Base-by-base conservation (phyloP, 129 eudicot species). In the Arctium lappa region DNA sequence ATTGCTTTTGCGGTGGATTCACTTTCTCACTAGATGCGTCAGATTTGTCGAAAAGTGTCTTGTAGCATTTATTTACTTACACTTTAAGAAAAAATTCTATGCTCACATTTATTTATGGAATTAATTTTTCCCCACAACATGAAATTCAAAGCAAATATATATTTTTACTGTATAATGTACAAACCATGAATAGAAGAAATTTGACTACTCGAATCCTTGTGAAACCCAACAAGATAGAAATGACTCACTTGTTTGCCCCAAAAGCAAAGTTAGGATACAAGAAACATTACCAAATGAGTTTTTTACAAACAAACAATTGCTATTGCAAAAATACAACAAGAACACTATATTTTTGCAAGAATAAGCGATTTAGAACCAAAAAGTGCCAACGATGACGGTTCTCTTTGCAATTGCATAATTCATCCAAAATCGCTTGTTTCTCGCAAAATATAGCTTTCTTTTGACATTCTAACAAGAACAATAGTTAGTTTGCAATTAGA, bases 381-480 rank as follows among this genome's bases (percentile, higher is more conserved):
- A 76, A 18, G n/a, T 32, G 36, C 40, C 13, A 42, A 33, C 69
- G 3, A 27, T 9, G n/a, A 40, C 13, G 2, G 13, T 3, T 34
- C 38, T 15, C 56, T 79, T 34, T 15, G 77, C 70, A n/a, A 31
- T 69, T 71, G 78, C 44, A 79, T 68, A 33, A 69, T 39, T 81
- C 80, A 16, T 40, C 69, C 69, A 63, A 74, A 74, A 82, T 75
- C 85, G 46, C 75, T 27, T n/a, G 13, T 30, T 39, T 74, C 75
- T 82, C 32, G 70, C 85, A 42, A 75, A 68, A 3, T n/a, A 8
- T 75, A 44, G 15, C 34, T 34, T 60, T 37, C 74, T 53, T 56
- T 82, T 75, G 80, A 42, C 80, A 75, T 42, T 75, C 12, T 74
- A 73, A 82, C 85, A 75, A 63, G 37, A 62, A 82, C 80, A 48